Evolutionary conservation across 2,329 filamentous ascomycete species (phyloP), one percentile per base, ranked within the genome.

Genomic region (Penicillium sp.): DNA sequence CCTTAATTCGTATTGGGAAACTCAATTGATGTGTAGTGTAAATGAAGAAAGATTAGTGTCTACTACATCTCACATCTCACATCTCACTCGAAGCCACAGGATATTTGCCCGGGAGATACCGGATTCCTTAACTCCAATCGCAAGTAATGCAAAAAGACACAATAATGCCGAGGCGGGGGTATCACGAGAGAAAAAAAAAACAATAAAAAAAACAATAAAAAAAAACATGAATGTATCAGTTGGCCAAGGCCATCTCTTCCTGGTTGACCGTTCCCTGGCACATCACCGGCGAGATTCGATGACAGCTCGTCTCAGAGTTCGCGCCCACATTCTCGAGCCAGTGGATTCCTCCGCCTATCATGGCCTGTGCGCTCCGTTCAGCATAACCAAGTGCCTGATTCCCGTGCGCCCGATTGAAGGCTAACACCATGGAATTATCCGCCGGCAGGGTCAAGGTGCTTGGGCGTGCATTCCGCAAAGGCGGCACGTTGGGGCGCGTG

Each of bases 271-370:
- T 27, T 18, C 15, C 24, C 24, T 42, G 39, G 24, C 39, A 29
- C 39, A 42, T 42, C n/a, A 42, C 12, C 23, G 39, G 39, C 15
- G 39, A 42, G 5, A 42, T 42, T 20, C 39, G 23, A 20, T 42
- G 39, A n/a, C n/a, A 18, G 15, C 39, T 42, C 12, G 24, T 15
- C 17, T 42, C 39, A 2, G 15, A 20, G 6, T 15, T 29, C 2
- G 15, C 39, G 8, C 39, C 39, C 18, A 82, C 70, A 18, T 72
- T 70, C 42, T 70, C 71, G 63, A 84, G 84, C 53, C 77, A 77
- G 36, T 73, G 71, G 27, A 77, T 70, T 27, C 84, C 68, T 7
- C 76, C 75, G 46, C 71, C 67, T 13, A 78, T 59, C 3, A 77
- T 69, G 40, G 78, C 73, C 33, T 68, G 60, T 3, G 79, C 78